Evolutionary conservation across 345 rosid species (phyloP).

Genomic region (Eucalyptus cladocalyx): DNA sequence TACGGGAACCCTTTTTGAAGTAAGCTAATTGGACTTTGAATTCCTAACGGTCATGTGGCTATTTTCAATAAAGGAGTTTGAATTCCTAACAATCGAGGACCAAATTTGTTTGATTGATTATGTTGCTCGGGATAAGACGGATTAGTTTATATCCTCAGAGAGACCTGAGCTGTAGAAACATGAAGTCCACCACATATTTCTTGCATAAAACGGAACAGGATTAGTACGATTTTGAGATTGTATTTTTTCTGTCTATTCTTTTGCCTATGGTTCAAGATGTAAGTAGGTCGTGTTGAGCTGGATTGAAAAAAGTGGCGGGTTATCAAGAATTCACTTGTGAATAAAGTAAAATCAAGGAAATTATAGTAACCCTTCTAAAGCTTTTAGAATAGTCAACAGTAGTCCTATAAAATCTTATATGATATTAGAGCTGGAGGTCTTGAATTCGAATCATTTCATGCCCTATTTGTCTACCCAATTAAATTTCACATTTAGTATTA

Average conservation of each 20-base stretch:
- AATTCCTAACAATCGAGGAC: too few species aligned
- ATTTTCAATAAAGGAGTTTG: not conserved
- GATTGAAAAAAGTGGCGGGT: not conserved
- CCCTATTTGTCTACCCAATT: too few species aligned
- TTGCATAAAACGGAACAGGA: not conserved
- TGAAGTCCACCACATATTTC: not conserved
- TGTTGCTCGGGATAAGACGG: not conserved
- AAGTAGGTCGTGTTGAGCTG: too few species aligned
- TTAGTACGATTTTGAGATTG: not conserved
- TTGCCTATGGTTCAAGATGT: too few species aligned
- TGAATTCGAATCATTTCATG: too few species aligned
- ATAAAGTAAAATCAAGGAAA: not conserved
- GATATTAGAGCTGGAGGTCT: too few species aligned
- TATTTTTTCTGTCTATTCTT: not conserved
- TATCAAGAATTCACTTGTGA: not conserved
- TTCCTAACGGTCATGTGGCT: not conserved
- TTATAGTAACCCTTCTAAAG: not conserved
- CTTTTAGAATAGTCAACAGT: too few species aligned
- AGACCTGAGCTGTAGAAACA: not conserved
- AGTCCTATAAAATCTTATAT: too few species aligned
- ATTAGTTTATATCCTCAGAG: too few species aligned
- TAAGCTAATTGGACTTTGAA: not conserved
- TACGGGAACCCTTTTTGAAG: not conserved
- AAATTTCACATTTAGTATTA: too few species aligned
- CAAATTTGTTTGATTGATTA: too few species aligned